Evolutionary conservation across 129 eudicot genomes (phyloP).

Genomic region (Lonicera japonica): DNA sequence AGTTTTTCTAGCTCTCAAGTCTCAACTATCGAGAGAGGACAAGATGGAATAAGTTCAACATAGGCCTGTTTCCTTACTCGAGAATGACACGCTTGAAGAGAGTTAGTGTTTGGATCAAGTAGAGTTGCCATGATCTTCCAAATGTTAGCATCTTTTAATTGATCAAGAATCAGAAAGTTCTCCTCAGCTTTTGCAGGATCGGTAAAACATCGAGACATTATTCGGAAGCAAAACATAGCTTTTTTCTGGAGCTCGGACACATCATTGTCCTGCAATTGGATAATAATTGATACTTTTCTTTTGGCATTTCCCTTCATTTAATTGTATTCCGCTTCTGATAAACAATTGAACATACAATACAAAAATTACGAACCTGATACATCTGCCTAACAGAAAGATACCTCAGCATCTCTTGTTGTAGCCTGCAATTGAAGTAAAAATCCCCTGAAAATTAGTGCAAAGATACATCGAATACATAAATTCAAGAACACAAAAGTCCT

Average conservation of each 20-base stretch:
- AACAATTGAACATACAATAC: slow-evolving; percentile 5
- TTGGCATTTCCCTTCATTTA: slow-evolving; percentile 13
- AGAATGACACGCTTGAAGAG: slow-evolving; percentile 46
- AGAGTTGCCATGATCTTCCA: slow-evolving; percentile 66
- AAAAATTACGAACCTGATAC: slow-evolving; percentile 57
- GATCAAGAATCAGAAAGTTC: slow-evolving; percentile 73
- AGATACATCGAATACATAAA: slow-evolving; percentile 11
- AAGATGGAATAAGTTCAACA: background rate
- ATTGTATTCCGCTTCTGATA: background rate
- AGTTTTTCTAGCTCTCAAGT: background rate
- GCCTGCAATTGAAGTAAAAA: slow-evolving; percentile 50
- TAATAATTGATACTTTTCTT: slow-evolving; percentile 2
- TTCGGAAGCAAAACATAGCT: slow-evolving; percentile 40
- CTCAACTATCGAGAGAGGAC: background rate
- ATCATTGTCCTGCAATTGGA: slow-evolving; percentile 57
- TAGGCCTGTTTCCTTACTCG: slow-evolving; percentile 40
- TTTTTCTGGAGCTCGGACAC: slow-evolving; percentile 61
- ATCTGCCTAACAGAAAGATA: slow-evolving; percentile 71
- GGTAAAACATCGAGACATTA: slow-evolving; percentile 67
- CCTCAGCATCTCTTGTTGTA: slow-evolving; percentile 79
- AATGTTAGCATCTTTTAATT: slow-evolving; percentile 72
- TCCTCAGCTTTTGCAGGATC: slow-evolving; percentile 81
- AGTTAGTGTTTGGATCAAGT: slow-evolving; percentile 65
- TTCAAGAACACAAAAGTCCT: background rate
- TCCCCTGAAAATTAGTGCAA: slow-evolving; percentile 22